Conservation (phyloP, 2,329 filamentous ascomycete genomes). For the Sporothrix brasiliensis region DNA sequence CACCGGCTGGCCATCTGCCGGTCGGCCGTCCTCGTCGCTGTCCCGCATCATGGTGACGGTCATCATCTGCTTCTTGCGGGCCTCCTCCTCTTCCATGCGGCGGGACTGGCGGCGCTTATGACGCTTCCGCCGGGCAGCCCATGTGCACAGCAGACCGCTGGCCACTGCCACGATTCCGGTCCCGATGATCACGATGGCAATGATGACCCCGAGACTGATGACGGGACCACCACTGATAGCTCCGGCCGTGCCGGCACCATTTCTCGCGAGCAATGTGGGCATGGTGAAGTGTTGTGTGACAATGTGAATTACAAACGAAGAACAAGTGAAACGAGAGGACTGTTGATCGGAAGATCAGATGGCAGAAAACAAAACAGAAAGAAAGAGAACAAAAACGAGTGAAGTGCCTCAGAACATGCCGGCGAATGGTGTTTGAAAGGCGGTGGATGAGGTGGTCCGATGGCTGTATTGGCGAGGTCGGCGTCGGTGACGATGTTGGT, state of each 20-base stretch:
- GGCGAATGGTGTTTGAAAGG: background rate
- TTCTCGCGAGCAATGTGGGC: slow-evolving; percentile 4
- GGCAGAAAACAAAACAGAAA: background rate
- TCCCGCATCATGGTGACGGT: slow-evolving; percentile 26
- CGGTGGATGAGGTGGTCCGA: background rate
- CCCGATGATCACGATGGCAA: slow-evolving; percentile 54
- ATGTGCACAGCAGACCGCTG: slow-evolving; percentile 50
- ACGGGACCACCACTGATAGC: slow-evolving; percentile 23
- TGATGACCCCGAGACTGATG: slow-evolving; percentile 43
- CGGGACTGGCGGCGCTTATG: slow-evolving; percentile 9
- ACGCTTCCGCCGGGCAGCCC: slow-evolving; percentile 40
- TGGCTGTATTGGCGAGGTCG: slow-evolving; percentile 1
- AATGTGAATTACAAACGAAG: background rate
- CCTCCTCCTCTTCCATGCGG: slow-evolving; percentile 5
- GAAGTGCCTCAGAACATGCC: slow-evolving; percentile 22
- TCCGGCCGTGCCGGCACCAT: background rate
- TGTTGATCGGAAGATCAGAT: background rate
- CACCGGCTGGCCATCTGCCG: background rate
- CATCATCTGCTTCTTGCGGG: slow-evolving; percentile 31
- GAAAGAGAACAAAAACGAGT: background rate
- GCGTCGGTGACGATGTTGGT: background rate
- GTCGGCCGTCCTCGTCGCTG: background rate
- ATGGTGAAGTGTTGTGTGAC: background rate
- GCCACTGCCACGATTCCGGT: slow-evolving; percentile 50
- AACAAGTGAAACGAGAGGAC: background rate